These are phyloP conservation scores for Ogataea pilisensis DNA, from an alignment of 805 yeast species.

Conservation along the genomic window DNA sequence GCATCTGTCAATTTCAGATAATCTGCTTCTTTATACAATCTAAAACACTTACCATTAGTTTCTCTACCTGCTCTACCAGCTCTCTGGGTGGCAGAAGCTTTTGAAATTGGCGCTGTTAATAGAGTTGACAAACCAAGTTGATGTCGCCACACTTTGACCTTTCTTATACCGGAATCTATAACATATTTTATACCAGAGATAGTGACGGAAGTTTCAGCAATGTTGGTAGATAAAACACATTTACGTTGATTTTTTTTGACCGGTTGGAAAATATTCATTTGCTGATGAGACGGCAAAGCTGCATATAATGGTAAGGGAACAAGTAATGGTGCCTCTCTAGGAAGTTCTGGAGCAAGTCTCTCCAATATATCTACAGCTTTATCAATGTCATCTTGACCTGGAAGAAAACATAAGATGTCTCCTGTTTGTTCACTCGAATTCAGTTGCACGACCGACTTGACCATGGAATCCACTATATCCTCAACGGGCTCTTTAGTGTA, in stretches of 20 bases:
- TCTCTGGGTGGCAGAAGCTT: constrained; percentile 92
- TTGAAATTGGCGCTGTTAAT: constrained; percentile 86
- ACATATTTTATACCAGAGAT: constrained; percentile 93
- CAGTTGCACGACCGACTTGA: constrained; percentile 70
- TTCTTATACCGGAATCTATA: constrained; percentile 86
- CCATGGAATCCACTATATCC: constrained; percentile 78
- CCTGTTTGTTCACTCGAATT: constrained; percentile 80
- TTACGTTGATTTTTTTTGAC: constrained; percentile 69
- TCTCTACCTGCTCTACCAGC: constrained; percentile 99
- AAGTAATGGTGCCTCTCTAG: constrained; percentile 69
- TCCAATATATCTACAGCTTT: constrained; percentile 63
- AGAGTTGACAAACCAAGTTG: constrained; percentile 89
- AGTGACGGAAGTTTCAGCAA: constrained; percentile 97
- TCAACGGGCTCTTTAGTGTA: constrained; percentile 65
- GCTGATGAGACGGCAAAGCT: constrained; percentile 82
- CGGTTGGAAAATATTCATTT: constrained; percentile 71
- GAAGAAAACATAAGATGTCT: constrained; percentile 85
- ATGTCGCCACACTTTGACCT: constrained; percentile 93
- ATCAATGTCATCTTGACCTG: constrained; percentile 98
- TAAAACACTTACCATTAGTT: constrained; percentile 80
- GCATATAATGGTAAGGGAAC: constrained; percentile 88
- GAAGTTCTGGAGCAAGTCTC: constrained; percentile 59
- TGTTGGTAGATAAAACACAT: constrained; percentile 87
- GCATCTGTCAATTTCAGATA: constrained; percentile 61
- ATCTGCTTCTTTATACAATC: constrained; percentile 75